Evolutionary conservation across 2,329 filamentous ascomycete genomes (phyloP), one percentile per base, ranked within the genome.

Genomic region (Thielaviopsis euricoi): DNA sequence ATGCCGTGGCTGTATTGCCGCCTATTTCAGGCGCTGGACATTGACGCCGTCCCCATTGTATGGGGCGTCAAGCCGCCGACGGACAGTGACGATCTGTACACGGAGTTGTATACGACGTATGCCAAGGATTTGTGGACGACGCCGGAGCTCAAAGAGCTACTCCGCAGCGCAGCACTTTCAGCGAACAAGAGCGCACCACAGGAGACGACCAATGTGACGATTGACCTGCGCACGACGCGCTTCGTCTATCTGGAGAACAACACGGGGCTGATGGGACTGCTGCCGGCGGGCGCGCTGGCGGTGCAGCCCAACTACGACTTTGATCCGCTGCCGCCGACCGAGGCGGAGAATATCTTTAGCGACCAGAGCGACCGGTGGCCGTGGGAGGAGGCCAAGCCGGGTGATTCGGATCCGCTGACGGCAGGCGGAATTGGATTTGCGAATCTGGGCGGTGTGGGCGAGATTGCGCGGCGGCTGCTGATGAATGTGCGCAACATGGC

Each of bases 121-220:
- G 78, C 86, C 4, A 91, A 89, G 66, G 86, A 91, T 64, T 73
- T 95, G 3, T 96, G 90, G 90, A 89, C 89, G 66, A 89, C 83
- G 3, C 77, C 86, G 0, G 83, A 88, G 64, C 81, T 80, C 15
- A 82, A 78, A 3, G 72, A 75, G 4, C 71, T 95, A 7, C 77
- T 96, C 1, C 76, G 84, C 29, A 82, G 87, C 64, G 80, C 85
- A 17, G 84, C 83, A 3, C 69, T 77, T 55, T 64, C 66, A 15
- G 63, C 68, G 17, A 64, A 69, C 1, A 52, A 49, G 22, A 22
- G 25, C 17, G 19, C 48, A 21, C 37, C 37, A 6, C 37, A 33
- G 21, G 23, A 33, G 3, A 52, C 50, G 52, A 53, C 56, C 0
- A 58, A 65, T 61, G 76, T 71, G 61, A 72, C 67, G 60, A 71